Evolutionary conservation across 1,139 yeast genomes (phyloP), one percentile per base, ranked within the genome.

Genomic region (Saccharomycopsis crataegensis): DNA sequence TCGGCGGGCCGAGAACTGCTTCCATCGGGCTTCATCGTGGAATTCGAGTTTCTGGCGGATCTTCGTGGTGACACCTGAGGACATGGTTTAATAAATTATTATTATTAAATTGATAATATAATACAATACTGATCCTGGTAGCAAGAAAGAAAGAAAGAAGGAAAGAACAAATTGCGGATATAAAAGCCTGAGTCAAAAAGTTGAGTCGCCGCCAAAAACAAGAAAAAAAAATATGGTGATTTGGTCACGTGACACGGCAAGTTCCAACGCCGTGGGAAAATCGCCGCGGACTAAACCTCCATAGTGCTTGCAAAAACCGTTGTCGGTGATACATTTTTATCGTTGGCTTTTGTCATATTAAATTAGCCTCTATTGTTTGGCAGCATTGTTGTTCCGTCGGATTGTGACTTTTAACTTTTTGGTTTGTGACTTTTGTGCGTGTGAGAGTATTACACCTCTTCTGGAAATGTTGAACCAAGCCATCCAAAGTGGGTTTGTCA

Each of bases 21-120:
- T 88, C 99, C 99, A 93, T 56, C 78, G 75, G 51, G 82, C 73
- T 60, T 89, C 96, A 66, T 93, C 96, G 28, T 72, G 74, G 67
- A 93, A 93, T 56, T 83, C 78, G 55, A 93, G 75, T 62, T 79
- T 83, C 51, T 77, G 75, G 50, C 99, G 76, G 43, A 91, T 88
- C 28, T 82, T 72, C 61, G 84, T 86, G 1, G 99, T 93, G 8
- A 91, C 82, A 2, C 96, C 96, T 7, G 51, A 43, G 52, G 44
- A 22, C 28, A 22, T 50, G 28, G 28, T 4, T 22, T 22, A 22
- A 22, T 22, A 22, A 22, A 22, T 22, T 22, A 22, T 4, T 22
- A 22, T 22, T 22, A 4, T 22, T 22, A 4, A n/a, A n/a, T n/a
- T 22, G 28, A 4, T 22, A 22, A 22, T 22, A 22, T 36, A 11